A percentile compares a stretch with the other conserved stretches of the same genome.
These are phyloP conservation scores for Penicillium steckii DNA, from an alignment of 495 filamentous ascomycete species.

Conservation along the genomic window DNA sequence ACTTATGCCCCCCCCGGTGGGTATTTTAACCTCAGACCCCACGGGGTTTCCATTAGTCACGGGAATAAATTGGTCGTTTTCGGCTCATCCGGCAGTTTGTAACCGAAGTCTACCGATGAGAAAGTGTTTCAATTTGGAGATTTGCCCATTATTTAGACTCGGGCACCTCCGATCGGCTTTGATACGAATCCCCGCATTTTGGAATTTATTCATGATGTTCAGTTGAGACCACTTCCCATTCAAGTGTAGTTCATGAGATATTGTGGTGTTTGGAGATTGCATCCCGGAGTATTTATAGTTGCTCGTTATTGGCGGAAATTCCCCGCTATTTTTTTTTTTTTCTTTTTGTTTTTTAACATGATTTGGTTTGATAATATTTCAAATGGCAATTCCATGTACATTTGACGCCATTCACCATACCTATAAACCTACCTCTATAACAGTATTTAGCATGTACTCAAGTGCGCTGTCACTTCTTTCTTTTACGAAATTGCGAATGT, in stretches of 20 bases:
- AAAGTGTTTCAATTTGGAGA: background rate
- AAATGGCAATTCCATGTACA: background rate
- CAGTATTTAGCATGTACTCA: too few species aligned
- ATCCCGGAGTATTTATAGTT: background rate
- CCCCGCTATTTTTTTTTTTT: background rate
- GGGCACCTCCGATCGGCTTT: slow-evolving; percentile 8
- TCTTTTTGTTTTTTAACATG: background rate
- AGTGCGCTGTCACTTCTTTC: too few species aligned
- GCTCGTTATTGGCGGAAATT: background rate
- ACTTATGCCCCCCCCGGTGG: slow-evolving; percentile 13
- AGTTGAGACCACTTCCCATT: too few species aligned
- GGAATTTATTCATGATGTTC: background rate
- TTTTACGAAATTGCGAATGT: background rate
- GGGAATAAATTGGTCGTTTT: slow-evolving; percentile 13
- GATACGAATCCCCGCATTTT: background rate
- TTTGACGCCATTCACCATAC: background rate
- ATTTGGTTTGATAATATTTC: too few species aligned
- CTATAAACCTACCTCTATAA: too few species aligned
- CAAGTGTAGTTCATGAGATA: background rate
- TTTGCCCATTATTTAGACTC: background rate
- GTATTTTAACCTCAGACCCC: slow-evolving; percentile 1
- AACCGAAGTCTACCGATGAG: slow-evolving; percentile 29
- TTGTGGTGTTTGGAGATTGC: background rate
- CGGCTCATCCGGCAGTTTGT: slow-evolving; percentile 23
- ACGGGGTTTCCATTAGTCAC: slow-evolving; percentile 28